Percentiles rank a stretch among this genome's conserved stretches.
Conservation (phyloP, 2,329 filamentous ascomycete species). For the Aspergillus hortae region DNA sequence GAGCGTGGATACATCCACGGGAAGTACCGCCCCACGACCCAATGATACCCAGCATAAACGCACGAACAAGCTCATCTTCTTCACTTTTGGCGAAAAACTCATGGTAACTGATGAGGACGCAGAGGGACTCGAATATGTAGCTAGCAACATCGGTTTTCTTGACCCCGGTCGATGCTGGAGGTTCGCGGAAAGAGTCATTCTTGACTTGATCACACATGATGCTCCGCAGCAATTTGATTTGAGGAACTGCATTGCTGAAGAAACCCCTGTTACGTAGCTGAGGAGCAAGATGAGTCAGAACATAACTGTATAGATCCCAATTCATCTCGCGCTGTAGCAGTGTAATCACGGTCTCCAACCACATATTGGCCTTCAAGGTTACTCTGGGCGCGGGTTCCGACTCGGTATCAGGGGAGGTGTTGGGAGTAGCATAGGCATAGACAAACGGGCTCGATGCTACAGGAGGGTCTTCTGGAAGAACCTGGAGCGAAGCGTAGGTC, state of each 20-base stretch:
- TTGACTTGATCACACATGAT: constrained; percentile 80
- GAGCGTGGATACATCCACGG: constrained; percentile 88
- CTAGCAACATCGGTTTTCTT: constrained; percentile 86
- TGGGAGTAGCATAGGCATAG: constrained; percentile 45
- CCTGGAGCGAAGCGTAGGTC: constrained; percentile 54
- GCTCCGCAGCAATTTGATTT: constrained; percentile 71
- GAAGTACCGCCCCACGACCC: constrained; percentile 80
- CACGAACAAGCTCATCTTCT: constrained; percentile 82
- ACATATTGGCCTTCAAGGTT: constrained; percentile 59
- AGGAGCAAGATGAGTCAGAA: constrained; percentile 78
- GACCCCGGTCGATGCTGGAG: constrained; percentile 71
- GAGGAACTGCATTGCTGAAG: constrained; percentile 68
- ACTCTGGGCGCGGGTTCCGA: constrained; percentile 31
- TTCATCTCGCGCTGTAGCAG: constrained; percentile 71
- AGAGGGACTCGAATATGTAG: constrained; percentile 81
- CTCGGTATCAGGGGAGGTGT: constrained; percentile 27
- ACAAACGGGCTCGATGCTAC: constrained; percentile 48
- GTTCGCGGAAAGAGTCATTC: constrained; percentile 72
- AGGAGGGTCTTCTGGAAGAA: constrained; percentile 53
- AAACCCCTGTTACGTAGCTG: constrained; percentile 88
- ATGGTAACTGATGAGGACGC: constrained; percentile 87
- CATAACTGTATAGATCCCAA: constrained; percentile 92
- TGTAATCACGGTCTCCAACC: constrained; percentile 74
- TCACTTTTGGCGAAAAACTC: constrained; percentile 77
- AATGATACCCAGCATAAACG: constrained; percentile 77